A percentile compares a stretch with the other conserved stretches of the same genome.
Conservation (phyloP, 1,284 basidiomycete genomes). For the Puccinia triticina region DNA sequence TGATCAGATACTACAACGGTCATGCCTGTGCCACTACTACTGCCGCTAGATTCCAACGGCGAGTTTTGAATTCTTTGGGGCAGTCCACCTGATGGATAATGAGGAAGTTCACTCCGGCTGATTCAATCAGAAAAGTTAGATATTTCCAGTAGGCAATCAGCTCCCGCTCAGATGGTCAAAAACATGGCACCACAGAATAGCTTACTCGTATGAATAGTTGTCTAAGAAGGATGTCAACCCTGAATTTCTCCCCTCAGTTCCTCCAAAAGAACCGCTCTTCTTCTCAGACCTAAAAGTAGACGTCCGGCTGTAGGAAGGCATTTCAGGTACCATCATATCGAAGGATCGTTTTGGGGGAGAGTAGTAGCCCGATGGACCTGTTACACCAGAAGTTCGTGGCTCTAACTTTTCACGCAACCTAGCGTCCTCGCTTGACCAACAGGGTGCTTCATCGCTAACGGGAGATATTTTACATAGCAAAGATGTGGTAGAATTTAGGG, state of each 20-base stretch:
- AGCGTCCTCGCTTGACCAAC: not conserved
- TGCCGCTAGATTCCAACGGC: not conserved
- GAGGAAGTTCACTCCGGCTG: not conserved
- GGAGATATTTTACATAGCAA: not conserved
- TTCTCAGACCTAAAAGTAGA: not conserved
- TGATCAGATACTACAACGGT: not conserved
- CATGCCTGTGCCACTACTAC: not conserved
- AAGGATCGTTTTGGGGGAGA: not conserved
- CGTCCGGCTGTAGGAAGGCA: not conserved
- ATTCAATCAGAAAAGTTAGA: not conserved
- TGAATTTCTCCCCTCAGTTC: not conserved
- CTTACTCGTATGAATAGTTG: conserved; percentile 24
- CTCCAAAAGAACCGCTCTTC: not conserved
- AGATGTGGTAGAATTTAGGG: not conserved
- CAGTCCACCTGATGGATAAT: not conserved
- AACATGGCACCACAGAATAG: not conserved
- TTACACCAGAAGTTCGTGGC: not conserved
- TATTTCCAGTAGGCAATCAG: not conserved
- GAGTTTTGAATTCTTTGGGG: not conserved
- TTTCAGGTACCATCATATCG: not conserved
- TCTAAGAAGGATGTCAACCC: conserved; percentile 14
- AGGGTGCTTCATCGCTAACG: not conserved
- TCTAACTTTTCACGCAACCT: not conserved
- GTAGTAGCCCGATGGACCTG: not conserved
- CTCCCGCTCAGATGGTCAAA: not conserved